phyloP scores from a whole-genome alignment of 495 filamentous ascomycete genomes.

The Penicillium parvum region DNA sequence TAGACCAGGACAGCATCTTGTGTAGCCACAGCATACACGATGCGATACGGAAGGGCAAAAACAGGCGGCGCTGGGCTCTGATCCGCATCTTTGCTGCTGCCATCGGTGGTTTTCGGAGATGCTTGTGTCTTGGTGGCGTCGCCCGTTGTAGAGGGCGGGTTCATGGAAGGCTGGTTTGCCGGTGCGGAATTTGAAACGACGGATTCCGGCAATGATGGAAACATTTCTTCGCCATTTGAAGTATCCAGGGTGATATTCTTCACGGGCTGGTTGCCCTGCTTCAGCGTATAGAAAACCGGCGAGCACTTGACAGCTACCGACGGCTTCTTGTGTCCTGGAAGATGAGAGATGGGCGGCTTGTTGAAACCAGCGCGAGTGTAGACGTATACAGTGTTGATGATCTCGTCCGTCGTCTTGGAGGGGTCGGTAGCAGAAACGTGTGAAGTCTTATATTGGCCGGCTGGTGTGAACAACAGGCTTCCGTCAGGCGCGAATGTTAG shows the following conservation, averaged over 20 bases:
- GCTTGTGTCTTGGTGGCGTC: conserved; percentile 42
- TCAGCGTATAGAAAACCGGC: conserved; percentile 78
- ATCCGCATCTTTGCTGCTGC: conserved; percentile 46
- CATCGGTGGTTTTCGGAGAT: conserved; percentile 50
- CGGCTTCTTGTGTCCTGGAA: conserved; percentile 97
- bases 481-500: conserved; percentile 94
- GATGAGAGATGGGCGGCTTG: conserved; percentile 93
- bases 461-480: conserved; percentile 90
- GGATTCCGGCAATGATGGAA: conserved; percentile 78
- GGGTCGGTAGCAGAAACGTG: conserved; percentile 63
- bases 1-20: conserved; percentile 95
- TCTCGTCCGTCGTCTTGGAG: conserved; percentile 70
- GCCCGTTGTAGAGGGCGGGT: conserved; percentile 66
- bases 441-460: conserved; percentile 88
- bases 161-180: conserved; percentile 63
- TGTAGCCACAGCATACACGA: conserved; percentile 95
- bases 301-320: conserved; percentile 96
- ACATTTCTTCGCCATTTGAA: conserved; percentile 77
- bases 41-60: conserved; percentile 84
- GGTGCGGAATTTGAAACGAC: conserved; percentile 51
- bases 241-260: conserved; percentile 94
- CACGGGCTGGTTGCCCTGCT: conserved; percentile 62
- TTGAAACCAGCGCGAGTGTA: conserved; percentile 96
- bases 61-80: conserved; percentile 56
- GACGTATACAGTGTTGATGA: conserved; percentile 97